A percentile compares a stretch with the other conserved stretches of the same genome.
These are phyloP conservation scores for Thelonectria discophora DNA, from an alignment of 2,329 filamentous ascomycete species.

Conservation along the genomic window DNA sequence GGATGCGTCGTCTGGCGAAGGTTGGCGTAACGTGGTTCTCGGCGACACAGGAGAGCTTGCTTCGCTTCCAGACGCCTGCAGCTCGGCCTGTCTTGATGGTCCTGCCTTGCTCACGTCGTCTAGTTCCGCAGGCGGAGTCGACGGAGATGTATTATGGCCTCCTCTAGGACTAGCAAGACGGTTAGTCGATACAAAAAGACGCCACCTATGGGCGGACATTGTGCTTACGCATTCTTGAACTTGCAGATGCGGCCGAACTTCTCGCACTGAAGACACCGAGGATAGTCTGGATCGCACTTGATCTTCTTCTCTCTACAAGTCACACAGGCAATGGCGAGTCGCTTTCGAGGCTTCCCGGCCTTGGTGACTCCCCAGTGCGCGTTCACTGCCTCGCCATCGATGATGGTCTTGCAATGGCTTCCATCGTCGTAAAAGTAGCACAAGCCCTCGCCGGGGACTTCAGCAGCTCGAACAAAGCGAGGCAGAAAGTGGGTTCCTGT, in stretches of 20 bases:
- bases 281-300: constrained; percentile 90
- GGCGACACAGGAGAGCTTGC: constrained; percentile 61
- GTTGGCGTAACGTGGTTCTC: constrained; percentile 47
- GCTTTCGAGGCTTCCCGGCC: constrained; percentile 90
- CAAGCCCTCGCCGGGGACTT: constrained; percentile 79
- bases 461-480: constrained; percentile 69
- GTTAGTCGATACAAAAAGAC: constrained; percentile 24
- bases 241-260: constrained; percentile 88
- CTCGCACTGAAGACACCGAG: constrained; percentile 89
- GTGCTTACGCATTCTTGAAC: constrained; percentile 83
- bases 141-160: constrained; percentile 65
- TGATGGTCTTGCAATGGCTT: constrained; percentile 81
- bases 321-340: constrained; percentile 89
- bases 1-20: constrained; percentile 48
- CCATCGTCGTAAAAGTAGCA: constrained; percentile 91
- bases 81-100: constrained; percentile 48
- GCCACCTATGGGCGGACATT: constrained; percentile 14
- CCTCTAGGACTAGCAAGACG: constrained; percentile 59
- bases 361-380: constrained; percentile 95
- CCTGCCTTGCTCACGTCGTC: constrained; percentile 54
- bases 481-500: constrained; percentile 73
- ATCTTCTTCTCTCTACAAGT: constrained; percentile 98
- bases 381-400: constrained; percentile 88
- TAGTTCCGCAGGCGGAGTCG: constrained; percentile 60
- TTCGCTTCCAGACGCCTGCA: constrained; percentile 52